Conservation (phyloP, 1,284 basidiomycete species). For the Quambalaria eucalypti region DNA sequence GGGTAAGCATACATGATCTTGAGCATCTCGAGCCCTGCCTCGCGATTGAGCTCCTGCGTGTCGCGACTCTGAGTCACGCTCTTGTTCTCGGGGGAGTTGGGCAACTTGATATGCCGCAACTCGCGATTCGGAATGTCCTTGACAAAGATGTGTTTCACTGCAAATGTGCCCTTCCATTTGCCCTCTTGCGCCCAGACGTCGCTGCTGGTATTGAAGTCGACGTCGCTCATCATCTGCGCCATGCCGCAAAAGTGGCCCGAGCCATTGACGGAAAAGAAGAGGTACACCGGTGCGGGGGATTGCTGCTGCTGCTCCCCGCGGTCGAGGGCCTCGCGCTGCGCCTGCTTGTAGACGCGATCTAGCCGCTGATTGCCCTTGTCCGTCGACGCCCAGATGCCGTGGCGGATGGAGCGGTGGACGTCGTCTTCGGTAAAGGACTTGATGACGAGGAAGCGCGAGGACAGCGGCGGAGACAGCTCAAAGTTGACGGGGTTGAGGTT, state of each 20-base stretch:
- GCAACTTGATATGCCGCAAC: constrained; percentile 36
- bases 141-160: constrained; percentile 43
- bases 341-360: constrained; percentile 10
- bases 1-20: constrained; percentile 31
- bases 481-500: constrained; percentile 23
- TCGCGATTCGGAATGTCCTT: constrained; percentile 42
- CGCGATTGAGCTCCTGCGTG: constrained; percentile 40
- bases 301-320: constrained; percentile 9
- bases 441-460: constrained; percentile 43
- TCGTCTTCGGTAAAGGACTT: constrained; percentile 45
- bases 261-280: constrained; percentile 45
- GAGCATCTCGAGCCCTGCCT: constrained; percentile 29
- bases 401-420: constrained; percentile 38
- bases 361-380: constrained; percentile 44
- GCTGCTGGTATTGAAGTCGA: constrained; percentile 36
- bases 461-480: constrained; percentile 13
- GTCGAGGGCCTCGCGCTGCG: background rate
- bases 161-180: constrained; percentile 46
- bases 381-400: constrained; percentile 46
- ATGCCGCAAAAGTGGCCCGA: constrained; percentile 44
- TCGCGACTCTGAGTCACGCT: constrained; percentile 43
- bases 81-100: constrained; percentile 37
- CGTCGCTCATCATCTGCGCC: constrained; percentile 41
- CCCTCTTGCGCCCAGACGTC: constrained; percentile 44
- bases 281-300: constrained; percentile 18